Evolutionary conservation across 2,329 filamentous ascomycete genomes (phyloP), one percentile per base, ranked within the genome.

Genomic region (Cladophialophora exuberans): DNA sequence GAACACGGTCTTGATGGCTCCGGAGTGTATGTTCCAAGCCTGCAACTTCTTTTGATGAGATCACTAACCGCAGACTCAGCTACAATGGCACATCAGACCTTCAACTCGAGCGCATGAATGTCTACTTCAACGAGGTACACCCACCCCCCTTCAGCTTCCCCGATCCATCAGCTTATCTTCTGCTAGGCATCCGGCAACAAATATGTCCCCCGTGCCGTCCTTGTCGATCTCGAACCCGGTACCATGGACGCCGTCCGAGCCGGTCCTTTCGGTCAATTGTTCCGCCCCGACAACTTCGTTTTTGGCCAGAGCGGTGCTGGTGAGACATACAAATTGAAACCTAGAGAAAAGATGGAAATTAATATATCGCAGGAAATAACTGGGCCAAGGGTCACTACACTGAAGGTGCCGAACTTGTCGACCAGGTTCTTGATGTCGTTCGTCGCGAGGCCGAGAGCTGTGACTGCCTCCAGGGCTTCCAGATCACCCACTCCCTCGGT

Each of bases 321-420:
- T 65, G 62, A 57, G 62, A 56, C 33, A 38, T 13, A 7, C 23
- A 41, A 9, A 43, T 25, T 15, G 2, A 13, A 4, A 6, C 17
- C 10, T 17, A 51, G 17, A 26, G 42, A 15, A 31, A 46, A 46
- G 28, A 45, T 23, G n/a, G 42, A 17, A 36, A 54, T 44, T 60
- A 59, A 62, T 50, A 58, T 18, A 10, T 20, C 33, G 23, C 41
- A 65, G 62, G 62, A 81, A 99, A 99, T 90, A 97, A 97, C 87
- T 99, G 94, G 94, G 94, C 94, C 79, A 99, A 97, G 88, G 94
- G 94, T 81, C 94, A 99, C 78, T 99, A 99, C 86, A 99, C 94
- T 65, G 94, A 99, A 83, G 94, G 94, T 86, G 94, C 94, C 68
- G 94, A 99, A 83, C 86, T 97, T 63, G 94, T 99, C 67, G 94